A percentile compares a stretch with the other conserved stretches of the same genome.
Evolutionary conservation across 169 alveolate genomes (phyloP).

Genomic region (Plasmodium sp.): DNA sequence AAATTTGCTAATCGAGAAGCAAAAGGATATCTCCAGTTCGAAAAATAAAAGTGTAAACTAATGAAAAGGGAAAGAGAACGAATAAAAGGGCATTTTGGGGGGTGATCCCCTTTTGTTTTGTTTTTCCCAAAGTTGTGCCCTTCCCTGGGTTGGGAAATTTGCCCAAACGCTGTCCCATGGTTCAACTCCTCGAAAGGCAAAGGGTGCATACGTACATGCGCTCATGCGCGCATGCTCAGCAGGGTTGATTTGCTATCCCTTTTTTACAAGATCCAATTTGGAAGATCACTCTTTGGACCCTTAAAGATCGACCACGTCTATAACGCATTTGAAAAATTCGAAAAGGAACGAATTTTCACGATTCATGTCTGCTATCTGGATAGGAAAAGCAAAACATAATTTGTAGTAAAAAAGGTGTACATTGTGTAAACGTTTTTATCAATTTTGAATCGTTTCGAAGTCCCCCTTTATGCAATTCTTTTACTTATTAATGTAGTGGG

Average conservation of each 20-base stretch:
- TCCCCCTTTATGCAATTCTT: neutral
- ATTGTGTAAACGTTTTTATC: neutral
- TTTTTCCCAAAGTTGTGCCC: neutral
- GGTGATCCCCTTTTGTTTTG: neutral
- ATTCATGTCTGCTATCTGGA: neutral
- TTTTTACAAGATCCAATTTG: neutral
- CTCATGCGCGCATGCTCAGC: neutral
- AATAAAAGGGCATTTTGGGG: neutral
- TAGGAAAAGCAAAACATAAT: neutral
- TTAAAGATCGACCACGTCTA: neutral
- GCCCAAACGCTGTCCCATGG: neutral
- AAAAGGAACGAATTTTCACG: neutral
- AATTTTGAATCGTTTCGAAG: conserved; percentile 2
- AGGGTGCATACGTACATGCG: neutral
- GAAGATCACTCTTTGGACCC: neutral
- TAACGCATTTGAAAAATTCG: neutral
- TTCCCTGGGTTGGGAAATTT: neutral
- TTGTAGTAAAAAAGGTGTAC: neutral
- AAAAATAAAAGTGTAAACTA: conserved; percentile 74
- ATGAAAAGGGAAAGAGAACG: neutral
- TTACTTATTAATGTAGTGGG: neutral
- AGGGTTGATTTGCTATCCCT: neutral
- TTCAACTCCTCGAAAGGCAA: neutral
- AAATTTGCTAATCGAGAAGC: conserved; percentile 42
- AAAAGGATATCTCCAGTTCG: conserved; percentile 75